Evolutionary conservation across 75 land plant genomes (phyloP), one percentile per base, ranked within the genome.

Genomic region (Adiantum capillusveneris): DNA sequence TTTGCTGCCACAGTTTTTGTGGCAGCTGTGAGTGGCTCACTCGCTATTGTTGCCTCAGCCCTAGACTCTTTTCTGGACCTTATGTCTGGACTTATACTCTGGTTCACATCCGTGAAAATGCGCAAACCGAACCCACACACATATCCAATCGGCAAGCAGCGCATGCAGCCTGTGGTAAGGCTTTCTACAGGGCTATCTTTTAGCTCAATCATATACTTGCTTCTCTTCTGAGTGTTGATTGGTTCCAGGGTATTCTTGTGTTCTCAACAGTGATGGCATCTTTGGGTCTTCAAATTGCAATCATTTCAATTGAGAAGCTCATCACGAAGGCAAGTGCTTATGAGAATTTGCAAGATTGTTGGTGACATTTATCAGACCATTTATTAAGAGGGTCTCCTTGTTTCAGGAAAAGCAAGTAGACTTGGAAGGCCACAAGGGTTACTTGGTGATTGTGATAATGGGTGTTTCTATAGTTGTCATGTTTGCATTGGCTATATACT

Each of bases 221-320:
- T 34, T 9, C 9, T 5, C 9, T 46, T 24, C 29, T 25, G 27
- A 44, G 25, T 0, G 7, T 24, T 0, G 1, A 11, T 61, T 25
- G 0, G 1, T 44, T 0, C 37, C 50, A 64, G 68, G 70, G 70
- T 6, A 69, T 69, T 43, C 26, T 69, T 54, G 62, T 69, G 3
- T 69, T 69, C 45, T 65, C 71, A 39, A 48, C 66, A 30, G 50
- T 69, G n/a, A 69, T 69, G 71, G 71, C 71, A n/a, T 60, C 53
- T 41, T 25, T 69, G 37, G 71, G 65, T 12, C 45, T 65, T 12
- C 59, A 65, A 65, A 31, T 65, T 27, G 44, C 55, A n/a, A 44
- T 56, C 14, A 58, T 55, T 19, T 65, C 67, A 27, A 21, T 31
- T 13, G 48, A 58, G 31, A 65, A 56, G 45, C 51, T 56, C 0